Percentiles rank a stretch among this genome's conserved stretches.
phyloP scores from a whole-genome alignment of 768 basidiomycete species.

The Strobilomyces echinocephalus region DNA sequence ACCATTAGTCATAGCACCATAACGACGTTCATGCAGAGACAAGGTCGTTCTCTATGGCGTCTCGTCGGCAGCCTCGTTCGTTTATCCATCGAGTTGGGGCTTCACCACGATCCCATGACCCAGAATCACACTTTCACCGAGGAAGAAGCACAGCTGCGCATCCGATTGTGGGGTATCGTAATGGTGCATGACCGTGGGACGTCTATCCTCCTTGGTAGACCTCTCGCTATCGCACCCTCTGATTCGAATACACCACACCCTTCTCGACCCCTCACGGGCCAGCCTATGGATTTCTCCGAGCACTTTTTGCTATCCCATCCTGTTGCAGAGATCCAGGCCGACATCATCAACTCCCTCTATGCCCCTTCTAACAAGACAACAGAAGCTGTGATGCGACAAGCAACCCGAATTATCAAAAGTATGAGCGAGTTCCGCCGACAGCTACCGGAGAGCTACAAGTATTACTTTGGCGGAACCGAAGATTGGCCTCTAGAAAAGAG shows the following conservation, averaged over 20 bases:
- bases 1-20: slow-evolving; percentile 1
- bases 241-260: slow-evolving; percentile 80
- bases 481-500: slow-evolving; percentile 67
- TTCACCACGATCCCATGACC: slow-evolving; percentile 79
- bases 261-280: slow-evolving; percentile 34
- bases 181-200: slow-evolving; percentile 86
- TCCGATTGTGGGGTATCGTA: slow-evolving; percentile 81
- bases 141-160: slow-evolving; percentile 73
- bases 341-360: slow-evolving; percentile 84
- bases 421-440: slow-evolving; percentile 66
- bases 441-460: slow-evolving; percentile 67
- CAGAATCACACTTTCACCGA: slow-evolving; percentile 61
- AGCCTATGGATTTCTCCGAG: slow-evolving; percentile 56
- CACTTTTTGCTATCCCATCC: slow-evolving; percentile 76
- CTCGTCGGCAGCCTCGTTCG: slow-evolving; percentile 82
- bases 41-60: slow-evolving; percentile 87
- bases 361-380: slow-evolving; percentile 66
- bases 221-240: slow-evolving; percentile 75
- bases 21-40: slow-evolving; percentile 47
- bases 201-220: slow-evolving; percentile 80
- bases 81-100: slow-evolving; percentile 74
- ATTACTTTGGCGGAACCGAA: slow-evolving; percentile 75
- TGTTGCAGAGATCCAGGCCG: slow-evolving; percentile 80
- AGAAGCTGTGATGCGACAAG: slow-evolving; percentile 70
- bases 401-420: slow-evolving; percentile 73